Evolutionary conservation across 805 yeast species (phyloP).

Genomic region (Nakazawaea ernobii): DNA sequence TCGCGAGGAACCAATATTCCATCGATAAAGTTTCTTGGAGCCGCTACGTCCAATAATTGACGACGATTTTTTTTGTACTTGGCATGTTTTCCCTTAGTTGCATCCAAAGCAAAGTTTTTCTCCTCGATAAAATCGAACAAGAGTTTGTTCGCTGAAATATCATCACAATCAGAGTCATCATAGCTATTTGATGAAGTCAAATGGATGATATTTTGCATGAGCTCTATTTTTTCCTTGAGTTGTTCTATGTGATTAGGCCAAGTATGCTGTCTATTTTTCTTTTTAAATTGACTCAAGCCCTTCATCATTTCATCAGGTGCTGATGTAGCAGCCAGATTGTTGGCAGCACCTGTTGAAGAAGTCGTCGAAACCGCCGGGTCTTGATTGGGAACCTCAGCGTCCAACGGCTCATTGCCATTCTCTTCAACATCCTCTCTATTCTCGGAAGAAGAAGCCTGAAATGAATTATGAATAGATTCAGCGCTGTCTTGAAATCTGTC

Average conservation of each 20-base stretch:
- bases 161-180: not conserved
- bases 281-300: not conserved
- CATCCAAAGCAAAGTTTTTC: slow-evolving; percentile 3
- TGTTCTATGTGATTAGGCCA: slow-evolving; percentile 8
- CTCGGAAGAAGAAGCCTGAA: no score
- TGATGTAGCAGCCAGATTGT: not conserved
- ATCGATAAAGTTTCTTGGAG: slow-evolving; percentile 50
- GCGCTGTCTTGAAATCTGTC: not conserved
- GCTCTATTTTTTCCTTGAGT: slow-evolving; percentile 7
- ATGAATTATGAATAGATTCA: not conserved
- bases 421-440: not conserved
- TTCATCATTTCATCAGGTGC: not conserved
- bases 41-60: slow-evolving; percentile 9
- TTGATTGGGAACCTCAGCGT: not conserved
- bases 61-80: slow-evolving; percentile 8
- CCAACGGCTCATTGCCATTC: not conserved
- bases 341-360: not conserved
- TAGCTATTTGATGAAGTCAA: not conserved
- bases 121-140: slow-evolving; percentile 8
- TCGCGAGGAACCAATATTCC: slow-evolving; percentile 86
- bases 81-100: slow-evolving; percentile 7
- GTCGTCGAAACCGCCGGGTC: not conserved
- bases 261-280: not conserved
- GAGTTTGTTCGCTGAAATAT: not conserved
- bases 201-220: slow-evolving; percentile 3